Evolutionary conservation across 2,329 filamentous ascomycete genomes (phyloP), one percentile per base, ranked within the genome.

Genomic region (Colletotrichum sidae): DNA sequence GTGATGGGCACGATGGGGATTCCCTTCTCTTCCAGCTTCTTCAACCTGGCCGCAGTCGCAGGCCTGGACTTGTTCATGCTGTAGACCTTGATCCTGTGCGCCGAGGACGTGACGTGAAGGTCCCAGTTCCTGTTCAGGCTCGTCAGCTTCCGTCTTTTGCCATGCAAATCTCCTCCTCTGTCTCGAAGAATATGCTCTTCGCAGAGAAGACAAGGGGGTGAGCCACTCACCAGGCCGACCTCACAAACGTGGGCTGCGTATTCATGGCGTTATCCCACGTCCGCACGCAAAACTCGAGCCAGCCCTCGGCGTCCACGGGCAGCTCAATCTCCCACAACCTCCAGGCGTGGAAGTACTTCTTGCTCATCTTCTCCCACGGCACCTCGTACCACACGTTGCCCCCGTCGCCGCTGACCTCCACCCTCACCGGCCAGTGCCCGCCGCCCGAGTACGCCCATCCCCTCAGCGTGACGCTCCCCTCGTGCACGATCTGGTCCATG

Each of bases 381-480:
- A 90, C 86, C 33, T 84, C 80, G 68, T 91, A 90, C 89, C 89
- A 91, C 25, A 83, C 83, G 68, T 81, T 85, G 0, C 89, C 88
- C 0, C 89, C 89, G 69, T 91, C 88, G 0, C 80, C 79, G 7
- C 83, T 87, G 6, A 92, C 79, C 69, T 92, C 89, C 5, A 91
- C 88, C 0, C 88, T 76, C 56, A 88, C 84, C 0, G 88, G 84
- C 85, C 85, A 88, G 25, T 81, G 82, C 0, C 86, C 86, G 12
- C 86, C 85, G 1, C 86, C 86, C 2, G 82, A 85, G 60, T 87
- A 88, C 0, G 85, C 86, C 86, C 86, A 88, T 8, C 86, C 52
- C 81, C 83, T 66, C 85, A 78, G 6, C 78, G 77, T 46, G 60
- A 91, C 88, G 52, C 77, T 81, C 8, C 88, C 88, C 11, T 84